These are phyloP conservation scores for Myxozyma vanderwaltii DNA, from an alignment of 805 yeast species.

Conservation along the genomic window DNA sequence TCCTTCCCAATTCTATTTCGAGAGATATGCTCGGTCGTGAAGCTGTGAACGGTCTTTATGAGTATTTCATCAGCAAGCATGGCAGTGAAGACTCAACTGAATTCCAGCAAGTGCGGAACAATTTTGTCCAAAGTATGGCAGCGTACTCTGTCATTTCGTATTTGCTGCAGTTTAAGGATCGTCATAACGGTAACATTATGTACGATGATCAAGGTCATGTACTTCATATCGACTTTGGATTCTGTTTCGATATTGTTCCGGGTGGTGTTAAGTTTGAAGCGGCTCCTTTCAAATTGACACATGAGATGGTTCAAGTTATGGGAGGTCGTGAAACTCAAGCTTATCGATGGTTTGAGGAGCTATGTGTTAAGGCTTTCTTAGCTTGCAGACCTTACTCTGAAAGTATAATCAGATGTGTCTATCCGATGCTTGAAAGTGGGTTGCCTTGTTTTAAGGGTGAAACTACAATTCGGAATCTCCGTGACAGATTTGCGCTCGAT, in stretches of 20 bases:
- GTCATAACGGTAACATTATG: constrained; percentile 98
- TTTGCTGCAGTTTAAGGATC: constrained; percentile 86
- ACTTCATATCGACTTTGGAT: constrained; percentile 96
- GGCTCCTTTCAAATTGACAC: constrained; percentile 96
- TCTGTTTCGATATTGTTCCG: constrained; percentile 97
- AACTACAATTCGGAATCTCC: constrained; percentile 77
- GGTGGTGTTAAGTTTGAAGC: constrained; percentile 98
- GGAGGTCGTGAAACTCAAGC: constrained; percentile 94
- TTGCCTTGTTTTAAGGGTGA: constrained; percentile 29
- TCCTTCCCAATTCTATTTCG: constrained; percentile 89
- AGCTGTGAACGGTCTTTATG: constrained; percentile 95
- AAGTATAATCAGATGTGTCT: constrained; percentile 77
- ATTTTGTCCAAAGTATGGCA: constrained; percentile 90
- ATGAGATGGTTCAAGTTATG: constrained; percentile 93
- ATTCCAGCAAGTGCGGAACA: constrained; percentile 88
- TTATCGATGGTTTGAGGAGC: constrained; percentile 89
- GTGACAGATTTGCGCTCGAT: constrained; percentile 75
- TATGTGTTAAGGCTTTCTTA: constrained; percentile 88
- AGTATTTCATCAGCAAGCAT: constrained; percentile 85
- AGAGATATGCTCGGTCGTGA: constrained; percentile 99
- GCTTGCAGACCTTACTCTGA: constrained; percentile 88
- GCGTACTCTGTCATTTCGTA: constrained; percentile 91
- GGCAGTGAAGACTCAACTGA: constrained; percentile 92
- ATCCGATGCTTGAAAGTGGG: constrained; percentile 93
- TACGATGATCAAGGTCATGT: constrained; percentile 93